Conservation (phyloP, 257 asterid genomes). For the Buddleja alternifolia region DNA sequence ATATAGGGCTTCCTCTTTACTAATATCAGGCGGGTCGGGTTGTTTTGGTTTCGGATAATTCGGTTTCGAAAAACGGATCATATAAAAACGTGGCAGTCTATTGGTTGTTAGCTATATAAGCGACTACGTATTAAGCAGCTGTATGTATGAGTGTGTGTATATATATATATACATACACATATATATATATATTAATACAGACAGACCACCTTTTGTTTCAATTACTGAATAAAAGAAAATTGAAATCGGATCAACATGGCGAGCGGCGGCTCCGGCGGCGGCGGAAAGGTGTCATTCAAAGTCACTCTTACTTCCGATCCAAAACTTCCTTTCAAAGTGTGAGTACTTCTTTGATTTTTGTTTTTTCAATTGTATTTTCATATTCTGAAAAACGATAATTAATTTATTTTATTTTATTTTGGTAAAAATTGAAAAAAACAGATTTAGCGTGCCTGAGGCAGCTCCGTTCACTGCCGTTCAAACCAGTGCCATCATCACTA, state of each 20-base stretch:
- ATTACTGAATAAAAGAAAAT: neutral
- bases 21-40: slow-evolving; percentile 24
- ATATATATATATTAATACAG: neutral
- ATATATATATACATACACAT: too few relatives aligned
- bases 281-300: too few relatives aligned
- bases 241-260: slow-evolving; percentile 48
- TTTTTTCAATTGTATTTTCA: neutral
- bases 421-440: slow-evolving; percentile 25
- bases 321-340: slow-evolving; percentile 98
- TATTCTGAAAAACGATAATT: neutral
- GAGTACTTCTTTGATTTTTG: slow-evolving; percentile 26
- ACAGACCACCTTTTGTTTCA: neutral
- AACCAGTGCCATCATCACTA: too few relatives aligned
- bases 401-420: neutral
- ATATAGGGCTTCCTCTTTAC: slow-evolving; percentile 16
- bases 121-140: slow-evolving; percentile 20
- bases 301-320: slow-evolving; percentile 97
- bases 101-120: neutral
- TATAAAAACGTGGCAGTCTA: neutral
- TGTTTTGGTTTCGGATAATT: too few relatives aligned
- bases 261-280: slow-evolving; percentile 53
- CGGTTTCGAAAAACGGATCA: neutral
- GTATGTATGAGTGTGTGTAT: neutral
- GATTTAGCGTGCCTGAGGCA: slow-evolving; percentile 98
- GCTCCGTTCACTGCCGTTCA: too few relatives aligned